Conservation (phyloP, 345 rosid species). For the Populus deltoides region DNA sequence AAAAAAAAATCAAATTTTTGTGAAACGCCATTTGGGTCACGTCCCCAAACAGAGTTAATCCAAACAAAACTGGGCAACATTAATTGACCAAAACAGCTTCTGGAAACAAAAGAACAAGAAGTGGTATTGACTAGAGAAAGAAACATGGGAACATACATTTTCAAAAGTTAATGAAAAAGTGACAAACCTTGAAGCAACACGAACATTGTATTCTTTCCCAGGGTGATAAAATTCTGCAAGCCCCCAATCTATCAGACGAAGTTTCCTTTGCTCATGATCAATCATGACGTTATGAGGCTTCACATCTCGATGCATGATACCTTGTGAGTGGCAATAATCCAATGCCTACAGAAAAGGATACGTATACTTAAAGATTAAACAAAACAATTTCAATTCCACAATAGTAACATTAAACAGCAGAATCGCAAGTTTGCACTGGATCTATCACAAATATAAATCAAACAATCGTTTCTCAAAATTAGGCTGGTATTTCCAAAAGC, state of each 20-base stretch:
- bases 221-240: slow-evolving; percentile 98
- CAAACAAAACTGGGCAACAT: background rate
- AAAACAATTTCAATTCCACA: background rate
- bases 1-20: too few relatives aligned
- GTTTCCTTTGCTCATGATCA: slow-evolving; percentile 93
- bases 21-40: too few relatives aligned
- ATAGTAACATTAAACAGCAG: background rate
- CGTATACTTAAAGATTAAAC: background rate
- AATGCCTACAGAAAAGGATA: slow-evolving; percentile 57
- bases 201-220: slow-evolving; percentile 92
- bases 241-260: slow-evolving; percentile 97
- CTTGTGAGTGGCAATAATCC: slow-evolving; percentile 97
- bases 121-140: background rate
- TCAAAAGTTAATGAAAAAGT: background rate
- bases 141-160: background rate
- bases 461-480: background rate
- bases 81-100: background rate
- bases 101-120: background rate
- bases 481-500: background rate
- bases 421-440: background rate
- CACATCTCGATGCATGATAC: slow-evolving; percentile 99
- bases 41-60: background rate
- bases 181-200: slow-evolving; percentile 88
- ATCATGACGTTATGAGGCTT: slow-evolving; percentile 99
- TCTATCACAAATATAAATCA: background rate